Evolutionary conservation across 2,329 filamentous ascomycete species (phyloP), one percentile per base, ranked within the genome.

Genomic region (Clonostachys sp.): DNA sequence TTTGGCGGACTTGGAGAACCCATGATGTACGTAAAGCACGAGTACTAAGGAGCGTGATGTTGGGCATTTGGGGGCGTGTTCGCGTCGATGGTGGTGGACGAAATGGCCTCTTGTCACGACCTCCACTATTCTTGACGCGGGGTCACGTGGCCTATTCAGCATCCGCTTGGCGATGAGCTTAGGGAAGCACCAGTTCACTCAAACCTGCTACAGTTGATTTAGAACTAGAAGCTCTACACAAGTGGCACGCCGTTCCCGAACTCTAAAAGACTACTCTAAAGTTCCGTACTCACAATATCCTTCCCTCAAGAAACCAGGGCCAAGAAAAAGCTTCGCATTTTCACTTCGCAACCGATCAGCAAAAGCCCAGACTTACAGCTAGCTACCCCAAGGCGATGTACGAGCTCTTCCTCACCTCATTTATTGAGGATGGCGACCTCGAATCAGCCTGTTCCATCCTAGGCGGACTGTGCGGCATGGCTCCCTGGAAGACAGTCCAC

Each of bases 391-490:
- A n/a, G 48, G 52, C 14, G 45, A 83, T 82, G 78, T 75, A 81
- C 57, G 80, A 84, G 61, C 64, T 84, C 16, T 83, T 82, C 55
- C 69, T 84, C 48, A 78, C 78, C 5, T 72, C 77, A 10, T 59
- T 73, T 42, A 70, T 85, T 46, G 66, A 69, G 16, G 71, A 76
- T 47, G 66, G 62, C 49, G 76, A 81, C 53, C 67, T 78, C 35
- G 61, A 66, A 44, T 70, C 65, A 48, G 74, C 74, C 17, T 71
- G 75, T 46, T 70, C 74, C 2, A 68, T 86, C 10, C 63, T 86
- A 7, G 71, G 77, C 48, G 81, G 81, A 16, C 69, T 81, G 51
- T 79, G 76, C 50, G 78, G 73, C 55, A 82, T 80, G 74, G 65
- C 68, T 3, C 72, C 78, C 2, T 75, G 72, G 54, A 68, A 73